Conservation (phyloP, 1,139 yeast species). For the Lodderomyces orthopsilosis region DNA sequence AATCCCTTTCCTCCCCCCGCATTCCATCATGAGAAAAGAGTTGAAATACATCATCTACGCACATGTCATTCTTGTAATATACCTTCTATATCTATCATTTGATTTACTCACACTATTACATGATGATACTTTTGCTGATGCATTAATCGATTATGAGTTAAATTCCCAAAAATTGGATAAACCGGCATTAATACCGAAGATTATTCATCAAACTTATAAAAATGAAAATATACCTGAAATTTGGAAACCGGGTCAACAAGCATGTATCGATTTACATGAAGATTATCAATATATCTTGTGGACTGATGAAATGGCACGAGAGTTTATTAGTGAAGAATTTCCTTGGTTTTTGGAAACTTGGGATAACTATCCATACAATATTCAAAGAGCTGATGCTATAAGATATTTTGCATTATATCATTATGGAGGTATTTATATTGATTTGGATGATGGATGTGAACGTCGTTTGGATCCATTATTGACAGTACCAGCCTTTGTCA, state of each 20-base stretch:
- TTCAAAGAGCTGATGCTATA: slow-evolving; percentile 90
- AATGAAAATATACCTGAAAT: slow-evolving; percentile 71
- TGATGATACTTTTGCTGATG: slow-evolving; percentile 69
- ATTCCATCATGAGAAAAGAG: slow-evolving; percentile 51
- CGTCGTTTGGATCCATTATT: slow-evolving; percentile 75
- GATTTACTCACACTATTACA: slow-evolving; percentile 74
- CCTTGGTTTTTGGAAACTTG: slow-evolving; percentile 85
- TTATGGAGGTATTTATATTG: slow-evolving; percentile 89
- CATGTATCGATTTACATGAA: slow-evolving; percentile 75
- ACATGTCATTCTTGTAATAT: slow-evolving; percentile 53
- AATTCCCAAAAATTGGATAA: slow-evolving; percentile 43
- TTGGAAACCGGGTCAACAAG: slow-evolving; percentile 77
- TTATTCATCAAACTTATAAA: slow-evolving; percentile 91
- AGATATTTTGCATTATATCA: slow-evolving; percentile 80
- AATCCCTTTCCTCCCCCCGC: not conserved
- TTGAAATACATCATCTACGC: slow-evolving; percentile 56
- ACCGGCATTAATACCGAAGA: slow-evolving; percentile 72
- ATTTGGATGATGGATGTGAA: slow-evolving; percentile 85
- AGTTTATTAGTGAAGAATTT: slow-evolving; percentile 72
- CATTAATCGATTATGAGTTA: slow-evolving; percentile 57
- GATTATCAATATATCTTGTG: slow-evolving; percentile 85
- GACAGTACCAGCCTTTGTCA: slow-evolving; percentile 78
- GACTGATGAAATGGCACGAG: slow-evolving; percentile 85
- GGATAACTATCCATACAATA: slow-evolving; percentile 75
- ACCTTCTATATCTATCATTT: slow-evolving; percentile 60